These are phyloP conservation scores for Colletotrichum horii DNA, from an alignment of 2,329 filamentous ascomycete species.

Conservation along the genomic window DNA sequence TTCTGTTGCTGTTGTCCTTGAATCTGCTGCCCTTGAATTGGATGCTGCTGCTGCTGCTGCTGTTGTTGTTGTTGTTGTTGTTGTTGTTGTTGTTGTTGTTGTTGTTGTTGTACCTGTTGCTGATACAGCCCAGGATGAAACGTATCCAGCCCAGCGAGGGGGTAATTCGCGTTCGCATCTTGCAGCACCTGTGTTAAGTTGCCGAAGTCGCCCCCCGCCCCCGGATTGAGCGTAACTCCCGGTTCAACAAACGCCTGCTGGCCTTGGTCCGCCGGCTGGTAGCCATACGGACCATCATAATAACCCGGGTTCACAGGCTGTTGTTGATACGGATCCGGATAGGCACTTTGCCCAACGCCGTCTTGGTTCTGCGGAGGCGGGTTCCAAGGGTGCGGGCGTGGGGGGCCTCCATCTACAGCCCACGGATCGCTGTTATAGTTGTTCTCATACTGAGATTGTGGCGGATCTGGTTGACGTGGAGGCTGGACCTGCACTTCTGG, in stretches of 20 bases:
- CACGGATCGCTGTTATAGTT: neutral
- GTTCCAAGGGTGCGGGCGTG: neutral
- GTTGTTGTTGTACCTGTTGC: neutral
- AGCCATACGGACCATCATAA: neutral
- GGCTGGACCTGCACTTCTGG: neutral
- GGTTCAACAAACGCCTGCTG: neutral
- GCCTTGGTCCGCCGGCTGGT: neutral
- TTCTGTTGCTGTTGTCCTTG: neutral
- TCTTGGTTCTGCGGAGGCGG: neutral
- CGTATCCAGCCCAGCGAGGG: neutral
- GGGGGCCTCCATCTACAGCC: neutral
- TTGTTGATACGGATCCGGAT: neutral
- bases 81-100: neutral
- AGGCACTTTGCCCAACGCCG: neutral
- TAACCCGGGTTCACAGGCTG: neutral
- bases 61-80: neutral
- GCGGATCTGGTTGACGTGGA: neutral
- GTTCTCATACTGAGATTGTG: neutral
- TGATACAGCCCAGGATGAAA: neutral
- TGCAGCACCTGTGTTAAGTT: neutral
- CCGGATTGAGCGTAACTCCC: neutral
- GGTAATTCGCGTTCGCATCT: neutral
- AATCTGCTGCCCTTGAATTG: neutral
- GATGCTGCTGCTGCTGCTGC: neutral
- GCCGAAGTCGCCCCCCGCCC: accelerated